Conservation (phyloP, 345 rosid genomes). For the Bretschneidera sinensis region DNA sequence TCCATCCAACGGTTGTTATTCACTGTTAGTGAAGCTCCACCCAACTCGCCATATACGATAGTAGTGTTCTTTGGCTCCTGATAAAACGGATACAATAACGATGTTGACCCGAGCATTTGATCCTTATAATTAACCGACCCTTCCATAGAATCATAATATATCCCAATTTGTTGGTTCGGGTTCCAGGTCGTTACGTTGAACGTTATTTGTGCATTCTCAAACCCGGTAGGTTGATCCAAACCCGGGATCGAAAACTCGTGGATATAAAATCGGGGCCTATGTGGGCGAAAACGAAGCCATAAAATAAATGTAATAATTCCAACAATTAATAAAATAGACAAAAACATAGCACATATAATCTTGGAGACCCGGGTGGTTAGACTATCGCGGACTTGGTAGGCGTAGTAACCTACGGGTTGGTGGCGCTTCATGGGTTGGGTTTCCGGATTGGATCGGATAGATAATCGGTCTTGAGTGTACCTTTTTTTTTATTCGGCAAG, state of each 20-base stretch:
- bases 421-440: conserved; percentile 25
- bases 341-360: conserved; percentile 47
- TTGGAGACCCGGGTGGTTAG: conserved; percentile 55
- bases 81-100: conserved; percentile 33
- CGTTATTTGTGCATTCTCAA: conserved; percentile 43
- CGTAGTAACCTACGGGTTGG: conserved; percentile 40
- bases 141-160: conserved; percentile 47
- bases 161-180: conserved; percentile 58
- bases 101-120: conserved; percentile 48
- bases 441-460: conserved; percentile 17
- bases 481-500: too few relatives aligned
- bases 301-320: conserved; percentile 53
- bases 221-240: conserved; percentile 39
- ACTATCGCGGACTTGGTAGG: conserved; percentile 57
- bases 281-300: conserved; percentile 88
- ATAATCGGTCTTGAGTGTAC: conserved; percentile 23
- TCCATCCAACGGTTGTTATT: conserved; percentile 55
- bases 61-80: conserved; percentile 79
- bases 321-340: conserved; percentile 41
- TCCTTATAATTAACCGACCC: conserved; percentile 64
- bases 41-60: conserved; percentile 30
- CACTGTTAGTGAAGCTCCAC: conserved; percentile 56
- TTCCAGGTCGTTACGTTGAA: conserved; percentile 71
- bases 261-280: conserved; percentile 61
- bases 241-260: conserved; percentile 46